Base-by-base conservation (phyloP, 352 stramenopile species). In the Phytophthora cactorum region DNA sequence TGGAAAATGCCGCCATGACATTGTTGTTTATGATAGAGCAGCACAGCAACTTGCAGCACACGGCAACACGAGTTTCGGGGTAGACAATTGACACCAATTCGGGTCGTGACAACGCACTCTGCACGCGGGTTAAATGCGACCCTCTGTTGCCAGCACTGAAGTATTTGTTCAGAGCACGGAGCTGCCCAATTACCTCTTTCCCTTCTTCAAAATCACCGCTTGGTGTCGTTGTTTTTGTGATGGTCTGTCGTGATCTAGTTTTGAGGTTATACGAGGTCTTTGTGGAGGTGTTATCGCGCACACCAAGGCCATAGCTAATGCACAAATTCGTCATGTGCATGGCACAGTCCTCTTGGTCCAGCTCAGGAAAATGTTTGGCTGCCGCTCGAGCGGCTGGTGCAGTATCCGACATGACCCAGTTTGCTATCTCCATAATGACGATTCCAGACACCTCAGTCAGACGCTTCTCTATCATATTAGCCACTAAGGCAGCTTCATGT, bases 51-150 rank as follows among this genome's bases (percentile, higher is more conserved):
- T 51, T 49, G 45, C 44, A 63, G 3, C 28, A 49, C 7, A 49
- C 32, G 4, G 56, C 56, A 31, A 63, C 32, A 49, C 56, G 56
- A 12, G 27, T 45, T n/a, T 63, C 44, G 7, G 17, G 34, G 12
- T 50, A 12, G 8, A 45, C 54, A 22, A 60, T 41, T 15, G 32
- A 12, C 4, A 22, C 28, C 17, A 52, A 31, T 12, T 52, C 38
- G 3, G 53, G 53, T n/a, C 41, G 50, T 27, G 53, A 53, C 32
- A 43, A 9, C n/a, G 39, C 53, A 4, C 41, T 31, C 11, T 60
- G 41, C 9, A 60, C 46, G 5, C 47, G 27, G 4, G 47, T 45
- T 36, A 45, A 14, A 3, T 29, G 29, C 6, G 36, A 5, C 1
- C 52, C 52, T 49, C 36, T 36, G 6, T 49, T 59, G 8, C 22